Base-by-base conservation (phyloP, 345 rosid species). In the Durio zibethinus region DNA sequence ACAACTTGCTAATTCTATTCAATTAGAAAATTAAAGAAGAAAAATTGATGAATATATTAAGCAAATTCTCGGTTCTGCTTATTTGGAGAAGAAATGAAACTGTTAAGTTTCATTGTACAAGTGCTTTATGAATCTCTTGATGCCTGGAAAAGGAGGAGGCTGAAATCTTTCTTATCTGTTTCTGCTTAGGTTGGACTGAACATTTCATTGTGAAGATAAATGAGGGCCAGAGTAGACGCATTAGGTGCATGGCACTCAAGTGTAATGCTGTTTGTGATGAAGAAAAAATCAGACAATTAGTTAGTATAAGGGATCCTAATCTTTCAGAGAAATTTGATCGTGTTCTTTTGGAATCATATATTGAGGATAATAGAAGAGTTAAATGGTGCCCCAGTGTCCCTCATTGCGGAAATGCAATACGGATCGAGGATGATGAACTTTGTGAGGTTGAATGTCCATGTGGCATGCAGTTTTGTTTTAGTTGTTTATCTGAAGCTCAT, bases 311-410 rank as follows among this genome's bases (percentile, higher is more conserved):
- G 68, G 80, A 86, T 80, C 74, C 85, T 69, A 50, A 45, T 43
- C 82, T 83, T 63, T 83, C 82, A 2, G 74, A 86, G 50, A 86
- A 83, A 57, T 86, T 86, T 72, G 85, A 86, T 56, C 83, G 82
- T 9, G 83, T 83, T 74, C 79, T 86, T 47, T 67, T 76, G 40
- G 86, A 83, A 64, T 86, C 88, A 31, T 86, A 86, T 75, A 80
- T 86, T 27, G 88, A 86, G 75, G 88, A 86, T 57, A 86, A 86
- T 59, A 82, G 38, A 73, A 80, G 77, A 82, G 88, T 83, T 73
- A 86, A 83, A 74, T 86, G 88, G 88, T 86, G 88, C 72, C 88
- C 88, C 15, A 86, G 88, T 50, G 80, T 80, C 71, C 88, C 88
- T 48, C 88, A 86, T 67, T 86, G 88, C 69, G 88, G 88, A 59